phyloP scores from a whole-genome alignment of 1,139 yeast species.

The Candida tunisiensis region DNA sequence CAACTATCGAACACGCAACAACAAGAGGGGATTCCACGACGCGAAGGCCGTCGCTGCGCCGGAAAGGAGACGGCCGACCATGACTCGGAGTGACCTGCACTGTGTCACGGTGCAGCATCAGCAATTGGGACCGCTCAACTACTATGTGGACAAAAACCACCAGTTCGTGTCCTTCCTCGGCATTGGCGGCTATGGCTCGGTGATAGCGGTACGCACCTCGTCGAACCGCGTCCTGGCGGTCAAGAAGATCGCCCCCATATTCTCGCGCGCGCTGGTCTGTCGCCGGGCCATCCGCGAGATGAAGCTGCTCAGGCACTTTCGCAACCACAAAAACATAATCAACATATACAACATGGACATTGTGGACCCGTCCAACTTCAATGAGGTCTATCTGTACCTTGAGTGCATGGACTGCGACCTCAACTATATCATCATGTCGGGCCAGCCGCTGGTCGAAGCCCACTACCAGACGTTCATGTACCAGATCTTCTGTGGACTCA shows the following conservation, averaged over 20 bases:
- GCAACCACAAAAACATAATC: constrained; percentile 71
- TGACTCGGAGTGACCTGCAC: too few relatives aligned
- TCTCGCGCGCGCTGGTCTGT: constrained; percentile 73
- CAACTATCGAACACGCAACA: too few relatives aligned
- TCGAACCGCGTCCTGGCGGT: too few relatives aligned
- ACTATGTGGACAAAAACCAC: too few relatives aligned
- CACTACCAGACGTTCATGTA: constrained; percentile 88
- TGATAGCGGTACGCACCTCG: too few relatives aligned
- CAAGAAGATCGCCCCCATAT: constrained; percentile 84
- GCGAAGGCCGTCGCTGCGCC: too few relatives aligned
- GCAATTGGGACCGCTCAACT: too few relatives aligned
- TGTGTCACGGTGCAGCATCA: too few relatives aligned
- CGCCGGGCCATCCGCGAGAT: constrained; percentile 82
- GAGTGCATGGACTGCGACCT: constrained; percentile 97
- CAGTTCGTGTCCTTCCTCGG: too few relatives aligned
- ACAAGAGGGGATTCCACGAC: too few relatives aligned
- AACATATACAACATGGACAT: constrained; percentile 89
- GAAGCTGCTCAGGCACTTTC: constrained; percentile 72
- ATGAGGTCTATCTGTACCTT: constrained; percentile 84
- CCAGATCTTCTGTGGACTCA: constrained; percentile 84
- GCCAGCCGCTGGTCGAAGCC: constrained; percentile 86
- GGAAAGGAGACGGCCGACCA: too few relatives aligned
- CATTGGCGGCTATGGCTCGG: too few relatives aligned
- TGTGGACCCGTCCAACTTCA: constrained; percentile 68
- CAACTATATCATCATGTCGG: constrained; percentile 90